Conservation (phyloP, 169 alveolate genomes). For the Prorocentrum cordatum region DNA sequence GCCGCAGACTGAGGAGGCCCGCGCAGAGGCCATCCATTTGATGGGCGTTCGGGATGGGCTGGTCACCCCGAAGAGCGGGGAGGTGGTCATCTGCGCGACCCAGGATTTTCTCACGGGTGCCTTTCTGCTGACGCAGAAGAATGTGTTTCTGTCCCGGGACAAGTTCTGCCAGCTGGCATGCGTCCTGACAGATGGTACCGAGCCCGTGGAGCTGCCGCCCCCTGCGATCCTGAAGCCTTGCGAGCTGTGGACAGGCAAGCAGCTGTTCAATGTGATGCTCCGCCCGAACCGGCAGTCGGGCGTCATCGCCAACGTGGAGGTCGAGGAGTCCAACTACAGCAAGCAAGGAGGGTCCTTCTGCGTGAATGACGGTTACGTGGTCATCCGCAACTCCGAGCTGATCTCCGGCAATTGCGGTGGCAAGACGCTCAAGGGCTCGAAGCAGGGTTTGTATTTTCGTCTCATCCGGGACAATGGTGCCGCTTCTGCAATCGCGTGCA, state of each 20-base stretch:
- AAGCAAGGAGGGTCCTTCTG: slow-evolving; percentile 72
- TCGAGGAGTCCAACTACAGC: slow-evolving; percentile 68
- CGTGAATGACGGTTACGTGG: slow-evolving; percentile 91
- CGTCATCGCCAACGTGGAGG: slow-evolving; percentile 71
- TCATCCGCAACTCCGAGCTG: slow-evolving; percentile 90
- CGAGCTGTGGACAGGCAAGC: slow-evolving; percentile 99
- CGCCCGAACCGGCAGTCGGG: slow-evolving; percentile 85
- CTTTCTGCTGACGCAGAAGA: slow-evolving; percentile 91
- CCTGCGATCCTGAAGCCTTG: slow-evolving; percentile 91
- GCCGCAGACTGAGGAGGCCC: slow-evolving; percentile 90
- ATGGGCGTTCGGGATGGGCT: slow-evolving; percentile 91
- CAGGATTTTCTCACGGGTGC: slow-evolving; percentile 88
- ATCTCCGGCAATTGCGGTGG: slow-evolving; percentile 94
- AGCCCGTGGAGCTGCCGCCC: slow-evolving; percentile 82
- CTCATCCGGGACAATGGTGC: slow-evolving; percentile 34
- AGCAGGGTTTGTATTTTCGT: neutral
- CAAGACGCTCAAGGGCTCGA: slow-evolving; percentile 78
- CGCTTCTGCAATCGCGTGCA: slow-evolving; percentile 65
- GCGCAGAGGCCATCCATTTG: slow-evolving; percentile 74
- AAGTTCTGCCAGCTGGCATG: slow-evolving; percentile 35
- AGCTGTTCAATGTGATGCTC: slow-evolving; percentile 86
- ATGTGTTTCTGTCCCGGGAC: slow-evolving; percentile 78
- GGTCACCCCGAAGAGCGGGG: slow-evolving; percentile 97
- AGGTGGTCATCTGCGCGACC: slow-evolving; percentile 92
- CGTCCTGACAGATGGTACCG: slow-evolving; percentile 27